Evolutionary conservation across 164 flowering plant species (phyloP), one percentile per base, ranked within the genome.

Genomic region (Nymphaea colorata): DNA sequence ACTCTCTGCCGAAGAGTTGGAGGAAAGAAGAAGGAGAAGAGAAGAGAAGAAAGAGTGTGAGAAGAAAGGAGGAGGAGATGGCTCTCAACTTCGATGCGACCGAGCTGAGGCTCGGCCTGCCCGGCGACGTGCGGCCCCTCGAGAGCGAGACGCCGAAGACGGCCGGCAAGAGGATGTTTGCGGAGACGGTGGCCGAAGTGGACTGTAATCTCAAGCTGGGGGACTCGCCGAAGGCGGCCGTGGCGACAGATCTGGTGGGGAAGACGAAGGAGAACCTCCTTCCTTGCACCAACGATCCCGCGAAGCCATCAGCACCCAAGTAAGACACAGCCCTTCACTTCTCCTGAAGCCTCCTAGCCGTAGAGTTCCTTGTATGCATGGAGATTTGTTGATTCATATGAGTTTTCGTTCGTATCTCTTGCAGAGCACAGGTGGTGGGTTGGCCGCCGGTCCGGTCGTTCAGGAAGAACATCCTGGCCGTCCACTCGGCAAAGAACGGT

Each of bases 381-480:
- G 36, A 25, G 36, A 25, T 25, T 25, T 25, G 1, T 25, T 25
- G 36, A 25, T 25, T 25, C 36, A 25, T 25, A 25, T 25, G 36
- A 25, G 36, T 25, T 25, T 25, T 25, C 36, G 0, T 25, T 62
- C 67, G 42, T 69, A 16, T 11, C 43, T 3, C 3, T 42, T 77
- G 17, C 83, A 89, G 95, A 85, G 85, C 90, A 62, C 94, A 89
- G 69, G 89, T 86, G 47, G 87, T 86, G 67, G 92, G 96, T 59
- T 89, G 96, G 96, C 96, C 96, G 64, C 96, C 96, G 0, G 86
- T 90, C 3, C 74, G 91, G 71, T 84, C 89, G 2, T 90, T 75
- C 82, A 78, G 96, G 36, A 90, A 82, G 83, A 90, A 83, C 77
- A 57, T 80, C 68, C 68, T 87, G 75, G 62, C 82, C 15, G 81